Base-by-base conservation (phyloP, 1,139 yeast species). In the Pichia sp. region DNA sequence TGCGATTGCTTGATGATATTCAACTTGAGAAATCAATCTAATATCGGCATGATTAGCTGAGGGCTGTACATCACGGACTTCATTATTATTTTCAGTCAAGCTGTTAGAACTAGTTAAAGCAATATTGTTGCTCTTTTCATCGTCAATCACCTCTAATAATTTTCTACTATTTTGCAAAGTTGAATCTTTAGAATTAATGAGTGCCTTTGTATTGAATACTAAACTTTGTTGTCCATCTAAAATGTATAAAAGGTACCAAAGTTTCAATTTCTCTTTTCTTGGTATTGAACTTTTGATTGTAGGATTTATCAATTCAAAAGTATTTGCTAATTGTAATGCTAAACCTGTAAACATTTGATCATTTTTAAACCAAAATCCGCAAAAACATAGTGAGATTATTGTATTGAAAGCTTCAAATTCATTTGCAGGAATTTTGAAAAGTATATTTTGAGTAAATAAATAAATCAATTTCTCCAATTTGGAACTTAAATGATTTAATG, bases 161-260 rank as follows among this genome's bases (percentile, higher is more conserved):
- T 62, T 59, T 45, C 69, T 60, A 36, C 76, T 67, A 36, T 71
- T 60, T 33, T 53, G 59, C 22, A 75, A 57, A 1, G 73, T 58
- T 36, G 63, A 66, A 36, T 77, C 81, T 1, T 48, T 39, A 3
- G 72, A 60, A 41, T 68, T 67, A 9, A 79, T 69, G 37, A 79
- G 57, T 0, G 82, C 77, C 42, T 73, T 72, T 49, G 81, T 67
- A 50, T 76, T 74, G 50, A 71, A 75, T 0, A 81, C 72, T 52
- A 80, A 59, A 50, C 83, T 74, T 52, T 79, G 85, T 51, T 79
- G 84, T 0, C 85, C 84, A 59, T 80, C 88, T 31, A 79, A 61
- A 12, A 78, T 74, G 55, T 76, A 80, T n/a, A 80, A 60, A 43
- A 80, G 62, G 54, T 79, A 79, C 86, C 86, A 80, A 31, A 80